These are phyloP conservation scores for Colletotrichum sublineola DNA, from an alignment of 2,329 filamentous ascomycete genomes.

Conservation along the genomic window DNA sequence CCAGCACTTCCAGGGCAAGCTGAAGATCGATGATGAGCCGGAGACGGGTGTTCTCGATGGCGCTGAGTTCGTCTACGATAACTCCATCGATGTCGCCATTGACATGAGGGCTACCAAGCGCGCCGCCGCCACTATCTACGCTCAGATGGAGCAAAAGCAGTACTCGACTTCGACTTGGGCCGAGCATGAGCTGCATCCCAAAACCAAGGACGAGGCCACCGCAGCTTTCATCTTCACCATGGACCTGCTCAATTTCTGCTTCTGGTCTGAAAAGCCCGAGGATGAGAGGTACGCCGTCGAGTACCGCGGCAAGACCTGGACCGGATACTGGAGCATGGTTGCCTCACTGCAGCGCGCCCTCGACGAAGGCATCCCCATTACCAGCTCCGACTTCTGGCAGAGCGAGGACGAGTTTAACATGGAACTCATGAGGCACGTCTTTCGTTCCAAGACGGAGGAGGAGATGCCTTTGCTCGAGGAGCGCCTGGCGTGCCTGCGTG, in stretches of 20 bases:
- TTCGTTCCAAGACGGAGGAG: conserved; percentile 88
- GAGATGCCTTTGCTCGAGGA: conserved; percentile 87
- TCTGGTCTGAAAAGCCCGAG: conserved; percentile 84
- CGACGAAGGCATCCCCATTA: conserved; percentile 93
- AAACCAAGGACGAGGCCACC: conserved; percentile 81
- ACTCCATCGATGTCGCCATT: conserved; percentile 91
- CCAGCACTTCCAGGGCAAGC: conserved; percentile 77
- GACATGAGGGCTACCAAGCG: conserved; percentile 85
- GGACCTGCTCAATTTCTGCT: conserved; percentile 97
- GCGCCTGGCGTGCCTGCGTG: conserved; percentile 82
- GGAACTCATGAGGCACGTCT: conserved; percentile 80
- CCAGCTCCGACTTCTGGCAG: conserved; percentile 88
- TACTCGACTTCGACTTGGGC: conserved; percentile 92
- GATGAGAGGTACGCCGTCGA: conserved; percentile 84
- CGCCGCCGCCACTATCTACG: conserved; percentile 83
- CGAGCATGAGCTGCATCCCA: conserved; percentile 89
- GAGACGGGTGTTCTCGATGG: conserved; percentile 86
- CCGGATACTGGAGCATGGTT: conserved; percentile 95
- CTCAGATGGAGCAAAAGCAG: conserved; percentile 83
- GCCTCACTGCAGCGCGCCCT: conserved; percentile 88
- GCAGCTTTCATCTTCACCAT: conserved; percentile 97
- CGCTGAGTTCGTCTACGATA: conserved; percentile 90
- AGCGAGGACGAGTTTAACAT: conserved; percentile 82
- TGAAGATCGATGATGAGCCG: conserved; percentile 67
- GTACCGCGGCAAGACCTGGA: conserved; percentile 86